Conservation (phyloP, 108 stramenopile species). For the Nitzschia sp. region DNA sequence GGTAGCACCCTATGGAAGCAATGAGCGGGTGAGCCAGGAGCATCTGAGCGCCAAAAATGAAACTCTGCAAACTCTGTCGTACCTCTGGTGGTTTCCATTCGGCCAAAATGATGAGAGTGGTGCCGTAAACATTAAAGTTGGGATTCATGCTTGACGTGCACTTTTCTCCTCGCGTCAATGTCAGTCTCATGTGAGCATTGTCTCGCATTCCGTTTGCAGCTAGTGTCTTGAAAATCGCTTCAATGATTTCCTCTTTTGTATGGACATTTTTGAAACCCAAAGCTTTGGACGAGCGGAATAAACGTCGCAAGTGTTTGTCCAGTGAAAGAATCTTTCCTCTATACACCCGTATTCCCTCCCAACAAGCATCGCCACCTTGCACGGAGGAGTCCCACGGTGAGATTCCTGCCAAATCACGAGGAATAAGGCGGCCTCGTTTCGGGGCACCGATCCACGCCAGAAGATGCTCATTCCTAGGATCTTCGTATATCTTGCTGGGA, state of each 20-base stretch:
- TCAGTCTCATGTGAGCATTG: constrained; percentile 90
- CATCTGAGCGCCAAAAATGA: too few species aligned
- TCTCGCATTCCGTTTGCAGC: constrained; percentile 93
- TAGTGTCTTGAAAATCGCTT: constrained; percentile 92
- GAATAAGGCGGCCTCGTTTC: constrained; percentile 59
- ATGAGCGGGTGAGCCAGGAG: too few species aligned
- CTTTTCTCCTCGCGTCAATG: constrained; percentile 91
- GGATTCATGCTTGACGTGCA: constrained; percentile 92
- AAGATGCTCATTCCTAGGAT: constrained; percentile 83
- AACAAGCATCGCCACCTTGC: constrained; percentile 92
- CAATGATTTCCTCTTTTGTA: constrained; percentile 67
- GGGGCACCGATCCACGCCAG: constrained; percentile 86
- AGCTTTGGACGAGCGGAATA: constrained; percentile 89
- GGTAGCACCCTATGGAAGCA: constrained; percentile 70
- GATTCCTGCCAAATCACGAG: constrained; percentile 71
- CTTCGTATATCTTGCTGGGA: constrained; percentile 67
- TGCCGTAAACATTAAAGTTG: constrained; percentile 90
- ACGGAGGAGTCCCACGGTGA: constrained; percentile 90
- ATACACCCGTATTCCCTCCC: constrained; percentile 93
- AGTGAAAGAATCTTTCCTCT: constrained; percentile 79
- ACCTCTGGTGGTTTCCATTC: constrained; percentile 91
- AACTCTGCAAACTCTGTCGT: too few species aligned
- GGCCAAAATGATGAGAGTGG: constrained; percentile 82
- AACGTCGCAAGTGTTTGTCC: constrained; percentile 83
- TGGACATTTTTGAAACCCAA: constrained; percentile 88